phyloP scores from a whole-genome alignment of 2,329 filamentous ascomycete species.

The Aaosphaeria arxii region DNA sequence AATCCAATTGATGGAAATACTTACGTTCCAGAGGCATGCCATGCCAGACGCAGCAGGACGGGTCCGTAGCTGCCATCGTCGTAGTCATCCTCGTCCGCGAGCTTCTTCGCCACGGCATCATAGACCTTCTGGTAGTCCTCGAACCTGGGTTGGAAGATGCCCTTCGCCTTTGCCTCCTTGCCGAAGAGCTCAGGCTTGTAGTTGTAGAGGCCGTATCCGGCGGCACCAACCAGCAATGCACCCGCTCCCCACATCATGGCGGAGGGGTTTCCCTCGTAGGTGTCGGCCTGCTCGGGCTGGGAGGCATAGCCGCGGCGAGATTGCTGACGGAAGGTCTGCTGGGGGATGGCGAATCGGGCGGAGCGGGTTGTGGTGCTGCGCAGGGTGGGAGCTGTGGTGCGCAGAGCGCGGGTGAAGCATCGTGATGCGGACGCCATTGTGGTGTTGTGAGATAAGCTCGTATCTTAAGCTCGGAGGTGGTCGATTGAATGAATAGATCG shows the following conservation, averaged over 20 bases:
- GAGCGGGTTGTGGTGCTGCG: slow-evolving; percentile 59
- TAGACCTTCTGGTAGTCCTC: slow-evolving; percentile 96
- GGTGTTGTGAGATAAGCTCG: background rate
- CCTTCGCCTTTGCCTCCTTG: slow-evolving; percentile 29
- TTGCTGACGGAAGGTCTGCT: slow-evolving; percentile 70
- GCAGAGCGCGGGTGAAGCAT: slow-evolving; percentile 39
- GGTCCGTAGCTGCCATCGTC: slow-evolving; percentile 96
- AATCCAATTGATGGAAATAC: slow-evolving; percentile 9
- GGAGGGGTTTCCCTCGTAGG: slow-evolving; percentile 50
- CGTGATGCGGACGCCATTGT: slow-evolving; percentile 35
- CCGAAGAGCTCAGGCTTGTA: slow-evolving; percentile 50
- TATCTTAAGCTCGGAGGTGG: background rate
- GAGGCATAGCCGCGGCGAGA: slow-evolving; percentile 74
- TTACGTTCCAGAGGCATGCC: slow-evolving; percentile 85
- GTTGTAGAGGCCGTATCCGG: slow-evolving; percentile 47
- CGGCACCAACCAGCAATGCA: slow-evolving; percentile 24
- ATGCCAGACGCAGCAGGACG: slow-evolving; percentile 84
- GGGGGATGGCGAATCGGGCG: slow-evolving; percentile 56
- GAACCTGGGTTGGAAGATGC: slow-evolving; percentile 68
- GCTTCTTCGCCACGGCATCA: slow-evolving; percentile 72
- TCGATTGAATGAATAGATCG: background rate
- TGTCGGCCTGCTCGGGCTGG: slow-evolving; percentile 50
- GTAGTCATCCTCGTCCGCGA: slow-evolving; percentile 91
- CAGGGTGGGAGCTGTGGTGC: slow-evolving; percentile 42
- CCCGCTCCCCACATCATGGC: slow-evolving; percentile 32